Percentiles rank a stretch among this genome's conserved stretches.
Conservation (phyloP, 768 basidiomycete species). For the Tulasnella calospora region DNA sequence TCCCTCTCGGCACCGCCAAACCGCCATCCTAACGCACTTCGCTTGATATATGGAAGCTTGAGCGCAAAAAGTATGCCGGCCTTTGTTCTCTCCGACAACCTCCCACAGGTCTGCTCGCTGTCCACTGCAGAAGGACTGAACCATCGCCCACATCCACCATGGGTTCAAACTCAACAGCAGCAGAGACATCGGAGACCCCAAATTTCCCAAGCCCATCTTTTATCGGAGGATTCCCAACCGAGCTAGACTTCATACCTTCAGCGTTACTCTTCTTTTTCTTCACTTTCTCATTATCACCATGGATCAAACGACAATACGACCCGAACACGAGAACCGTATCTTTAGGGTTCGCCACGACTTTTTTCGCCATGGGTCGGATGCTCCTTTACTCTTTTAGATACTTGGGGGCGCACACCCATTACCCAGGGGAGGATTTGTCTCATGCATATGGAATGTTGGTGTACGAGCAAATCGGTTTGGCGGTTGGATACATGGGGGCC, state of each 20-base stretch:
- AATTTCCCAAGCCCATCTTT: conserved; percentile 38
- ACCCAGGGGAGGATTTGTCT: background rate
- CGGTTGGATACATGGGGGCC: background rate
- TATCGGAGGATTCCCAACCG: conserved; percentile 18
- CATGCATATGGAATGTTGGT: background rate
- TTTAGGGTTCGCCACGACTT: background rate
- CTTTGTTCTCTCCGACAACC: background rate
- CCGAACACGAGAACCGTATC: background rate
- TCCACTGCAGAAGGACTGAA: background rate
- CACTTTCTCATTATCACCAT: background rate
- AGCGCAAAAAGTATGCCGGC: background rate
- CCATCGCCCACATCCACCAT: background rate
- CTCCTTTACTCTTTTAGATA: background rate
- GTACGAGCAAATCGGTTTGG: background rate
- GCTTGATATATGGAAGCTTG: background rate
- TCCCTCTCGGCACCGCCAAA: background rate
- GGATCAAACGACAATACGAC: background rate
- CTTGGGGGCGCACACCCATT: background rate
- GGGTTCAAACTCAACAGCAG: background rate
- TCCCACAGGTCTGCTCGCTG: background rate
- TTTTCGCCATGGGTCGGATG: background rate
- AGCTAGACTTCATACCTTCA: conserved; percentile 1
- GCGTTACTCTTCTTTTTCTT: background rate
- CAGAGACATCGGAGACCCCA: conserved; percentile 33
- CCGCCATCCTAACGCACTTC: background rate